These are phyloP conservation scores for Diplodia seriata DNA, from an alignment of 2,329 filamentous ascomycete genomes.

Conservation along the genomic window DNA sequence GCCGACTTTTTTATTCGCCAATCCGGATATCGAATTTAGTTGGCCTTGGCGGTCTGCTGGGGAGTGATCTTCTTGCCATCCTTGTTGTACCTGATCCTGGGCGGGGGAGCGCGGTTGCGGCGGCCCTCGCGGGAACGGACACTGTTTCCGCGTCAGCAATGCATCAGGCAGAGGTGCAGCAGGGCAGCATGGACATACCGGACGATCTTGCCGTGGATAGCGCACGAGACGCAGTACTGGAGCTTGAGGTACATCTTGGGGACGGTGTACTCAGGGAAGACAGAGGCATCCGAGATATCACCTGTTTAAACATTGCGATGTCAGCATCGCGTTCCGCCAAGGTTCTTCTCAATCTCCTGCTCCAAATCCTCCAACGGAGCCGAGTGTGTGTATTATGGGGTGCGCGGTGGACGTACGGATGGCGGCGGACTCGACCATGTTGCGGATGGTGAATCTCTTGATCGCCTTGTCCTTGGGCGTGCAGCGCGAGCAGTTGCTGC, in stretches of 20 bases:
- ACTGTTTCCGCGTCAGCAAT: constrained; percentile 59
- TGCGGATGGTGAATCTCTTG: constrained; percentile 99
- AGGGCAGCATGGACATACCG: constrained; percentile 73
- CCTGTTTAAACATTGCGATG: constrained; percentile 60
- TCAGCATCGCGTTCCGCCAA: constrained; percentile 36
- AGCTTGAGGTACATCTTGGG: constrained; percentile 99
- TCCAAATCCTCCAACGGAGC: constrained; percentile 21
- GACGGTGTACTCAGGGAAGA: constrained; percentile 98
- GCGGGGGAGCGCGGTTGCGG: constrained; percentile 98
- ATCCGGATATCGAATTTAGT: constrained; percentile 20
- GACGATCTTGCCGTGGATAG: constrained; percentile 99
- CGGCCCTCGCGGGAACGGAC: constrained; percentile 96
- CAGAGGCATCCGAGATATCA: constrained; percentile 99
- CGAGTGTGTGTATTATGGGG: constrained; percentile 15
- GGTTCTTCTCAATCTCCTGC: constrained; percentile 33
- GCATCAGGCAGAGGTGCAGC: neutral
- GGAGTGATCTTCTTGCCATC: constrained; percentile 99
- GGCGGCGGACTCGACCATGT: constrained; percentile 99
- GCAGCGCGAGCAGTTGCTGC: constrained; percentile 80
- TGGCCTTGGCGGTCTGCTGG: constrained; percentile 73
- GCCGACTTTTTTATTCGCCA: constrained; percentile 10
- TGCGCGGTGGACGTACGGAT: constrained; percentile 78
- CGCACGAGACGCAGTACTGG: constrained; percentile 99
- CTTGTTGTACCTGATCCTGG: constrained; percentile 99
- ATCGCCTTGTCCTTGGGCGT: constrained; percentile 99